phyloP scores from a whole-genome alignment of 2,329 filamentous ascomycete species.

The Calonectria multiphialidica region DNA sequence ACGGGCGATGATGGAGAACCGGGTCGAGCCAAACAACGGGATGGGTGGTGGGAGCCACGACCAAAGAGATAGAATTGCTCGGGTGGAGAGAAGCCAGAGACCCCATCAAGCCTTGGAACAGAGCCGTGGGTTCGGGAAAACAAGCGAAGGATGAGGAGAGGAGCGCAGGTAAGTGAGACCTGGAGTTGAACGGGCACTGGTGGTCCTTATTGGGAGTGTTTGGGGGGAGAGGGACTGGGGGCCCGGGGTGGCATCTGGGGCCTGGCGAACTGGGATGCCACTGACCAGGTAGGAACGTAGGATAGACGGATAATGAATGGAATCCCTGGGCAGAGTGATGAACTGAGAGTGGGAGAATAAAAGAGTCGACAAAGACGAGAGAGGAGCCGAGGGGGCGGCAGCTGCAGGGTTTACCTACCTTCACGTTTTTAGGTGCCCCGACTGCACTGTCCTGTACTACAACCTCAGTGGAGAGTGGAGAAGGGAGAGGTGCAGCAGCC shows the following conservation, averaged over 20 bases:
- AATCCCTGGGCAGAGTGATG: neutral
- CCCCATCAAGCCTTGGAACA: neutral
- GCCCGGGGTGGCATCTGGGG: neutral
- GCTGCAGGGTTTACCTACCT: constrained; percentile 11
- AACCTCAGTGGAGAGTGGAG: constrained; percentile 7
- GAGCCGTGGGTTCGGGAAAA: neutral
- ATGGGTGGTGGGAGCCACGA: neutral
- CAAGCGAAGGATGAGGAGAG: constrained; percentile 15
- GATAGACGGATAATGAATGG: neutral
- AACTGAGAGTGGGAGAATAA: neutral
- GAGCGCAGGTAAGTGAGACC: constrained; percentile 7
- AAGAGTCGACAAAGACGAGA: constrained; percentile 2
- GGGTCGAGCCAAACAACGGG: neutral
- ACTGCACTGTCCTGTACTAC: constrained; percentile 5
- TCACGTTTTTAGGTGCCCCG: neutral
- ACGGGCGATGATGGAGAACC: neutral
- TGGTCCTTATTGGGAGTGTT: constrained; percentile 6
- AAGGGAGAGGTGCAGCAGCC: neutral
- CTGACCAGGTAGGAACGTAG: constrained; percentile 7
- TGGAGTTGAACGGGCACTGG: constrained; percentile 16
- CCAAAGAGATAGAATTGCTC: neutral
- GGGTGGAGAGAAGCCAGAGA: neutral
- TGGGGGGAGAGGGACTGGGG: constrained; percentile 6
- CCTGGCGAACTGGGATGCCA: constrained; percentile 20
- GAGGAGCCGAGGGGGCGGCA: constrained; percentile 2